Percentiles rank a stretch among this genome's conserved stretches.
Evolutionary conservation across 2,329 filamentous ascomycete species (phyloP).

Genomic region (Diaporthe citri): DNA sequence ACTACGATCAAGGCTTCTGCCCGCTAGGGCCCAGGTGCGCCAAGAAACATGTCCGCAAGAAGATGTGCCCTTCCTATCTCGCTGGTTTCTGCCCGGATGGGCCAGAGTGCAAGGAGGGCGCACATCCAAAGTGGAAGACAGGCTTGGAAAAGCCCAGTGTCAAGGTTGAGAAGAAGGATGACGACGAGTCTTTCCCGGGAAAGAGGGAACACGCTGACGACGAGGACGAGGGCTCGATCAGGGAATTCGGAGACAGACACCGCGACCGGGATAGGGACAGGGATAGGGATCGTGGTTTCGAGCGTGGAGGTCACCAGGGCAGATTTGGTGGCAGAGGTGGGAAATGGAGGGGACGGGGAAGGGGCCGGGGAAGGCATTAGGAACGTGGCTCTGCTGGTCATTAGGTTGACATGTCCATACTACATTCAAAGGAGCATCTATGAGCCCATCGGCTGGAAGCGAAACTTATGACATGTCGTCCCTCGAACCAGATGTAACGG

Average conservation of each 20-base stretch:
- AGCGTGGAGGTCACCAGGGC: slow-evolving; percentile 46
- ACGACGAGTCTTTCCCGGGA: slow-evolving; percentile 66
- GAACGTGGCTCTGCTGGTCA: neutral
- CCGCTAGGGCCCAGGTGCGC: slow-evolving; percentile 88
- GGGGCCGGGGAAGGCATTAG: slow-evolving; percentile 45
- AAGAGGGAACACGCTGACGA: slow-evolving; percentile 48
- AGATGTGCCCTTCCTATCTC: slow-evolving; percentile 86
- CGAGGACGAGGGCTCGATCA: slow-evolving; percentile 48
- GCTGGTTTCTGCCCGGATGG: slow-evolving; percentile 95
- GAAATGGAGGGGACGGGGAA: slow-evolving; percentile 48
- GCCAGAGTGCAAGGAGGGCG: slow-evolving; percentile 79
- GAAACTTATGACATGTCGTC: neutral
- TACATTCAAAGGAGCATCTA: neutral
- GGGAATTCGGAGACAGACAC: slow-evolving; percentile 54
- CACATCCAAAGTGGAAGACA: slow-evolving; percentile 85
- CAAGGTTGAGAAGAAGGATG: slow-evolving; percentile 73
- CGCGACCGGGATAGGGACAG: slow-evolving; percentile 50
- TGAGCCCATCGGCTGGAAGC: neutral
- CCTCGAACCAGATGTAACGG: neutral
- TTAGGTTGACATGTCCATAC: neutral
- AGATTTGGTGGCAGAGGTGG: slow-evolving; percentile 51
- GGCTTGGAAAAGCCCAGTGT: slow-evolving; percentile 82
- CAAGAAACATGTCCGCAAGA: slow-evolving; percentile 88
- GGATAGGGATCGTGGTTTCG: slow-evolving; percentile 45
- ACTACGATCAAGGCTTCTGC: slow-evolving; percentile 96